These are phyloP conservation scores for Mycena rebaudengoi DNA, from an alignment of 768 basidiomycete genomes.

Conservation along the genomic window DNA sequence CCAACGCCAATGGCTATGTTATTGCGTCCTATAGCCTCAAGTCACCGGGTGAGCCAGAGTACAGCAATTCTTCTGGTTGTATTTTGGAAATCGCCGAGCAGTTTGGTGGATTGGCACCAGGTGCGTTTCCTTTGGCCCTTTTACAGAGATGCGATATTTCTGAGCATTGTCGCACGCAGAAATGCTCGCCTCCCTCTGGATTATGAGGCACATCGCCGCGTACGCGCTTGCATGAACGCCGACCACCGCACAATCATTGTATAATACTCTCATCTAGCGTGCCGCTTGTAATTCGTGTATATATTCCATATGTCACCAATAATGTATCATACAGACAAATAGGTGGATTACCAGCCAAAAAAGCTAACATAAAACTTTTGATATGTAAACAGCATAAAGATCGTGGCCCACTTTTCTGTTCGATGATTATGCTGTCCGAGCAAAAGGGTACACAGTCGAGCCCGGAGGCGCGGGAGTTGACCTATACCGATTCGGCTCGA, in stretches of 20 bases:
- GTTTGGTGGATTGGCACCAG: constrained; percentile 62
- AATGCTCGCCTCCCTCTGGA: constrained; percentile 65
- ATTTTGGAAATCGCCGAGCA: constrained; percentile 71
- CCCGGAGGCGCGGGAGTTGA: neutral
- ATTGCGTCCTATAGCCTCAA: constrained; percentile 72
- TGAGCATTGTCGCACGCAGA: constrained; percentile 48
- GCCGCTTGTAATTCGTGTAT: no score
- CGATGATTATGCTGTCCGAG: neutral
- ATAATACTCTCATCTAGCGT: no score
- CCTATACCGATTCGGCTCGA: neutral
- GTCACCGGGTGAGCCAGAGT: constrained; percentile 61
- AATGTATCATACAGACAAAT: no score
- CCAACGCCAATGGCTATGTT: constrained; percentile 56
- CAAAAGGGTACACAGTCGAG: constrained; percentile 1
- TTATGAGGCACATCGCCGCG: constrained; percentile 69
- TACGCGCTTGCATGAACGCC: no score
- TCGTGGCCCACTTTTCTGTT: no score
- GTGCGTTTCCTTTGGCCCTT: constrained; percentile 43
- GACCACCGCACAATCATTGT: no score
- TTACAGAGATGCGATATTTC: neutral
- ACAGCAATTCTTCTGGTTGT: constrained; percentile 63
- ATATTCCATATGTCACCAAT: no score
- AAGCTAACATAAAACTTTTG: no score
- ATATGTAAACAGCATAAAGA: no score
- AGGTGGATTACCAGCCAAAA: no score